Evolutionary conservation across 75 land plant genomes (phyloP), one percentile per base, ranked within the genome.

Genomic region (Cunninghamia lanceolata): DNA sequence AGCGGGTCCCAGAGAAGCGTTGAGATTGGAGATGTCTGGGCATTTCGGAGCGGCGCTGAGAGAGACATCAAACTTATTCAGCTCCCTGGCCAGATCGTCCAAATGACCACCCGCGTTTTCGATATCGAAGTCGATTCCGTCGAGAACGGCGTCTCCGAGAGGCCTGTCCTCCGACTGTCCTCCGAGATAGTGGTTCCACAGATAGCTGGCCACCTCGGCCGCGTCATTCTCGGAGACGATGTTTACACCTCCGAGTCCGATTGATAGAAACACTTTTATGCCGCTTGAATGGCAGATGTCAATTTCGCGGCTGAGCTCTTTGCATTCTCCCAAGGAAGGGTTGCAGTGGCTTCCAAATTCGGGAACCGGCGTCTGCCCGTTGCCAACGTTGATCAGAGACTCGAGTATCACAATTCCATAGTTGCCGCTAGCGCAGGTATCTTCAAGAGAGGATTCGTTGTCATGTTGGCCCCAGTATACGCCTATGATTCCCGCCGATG

Each of bases 111-210:
- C 74, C 11, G 1, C 85, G 74, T 45, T 7, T 0, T 11, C 91
- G 80, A 92, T 89, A 82, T 86, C 87, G 43, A 88, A 83, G 87
- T 84, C 9, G 84, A 43, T 43, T 3, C 46, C 46, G 46, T 43
- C 46, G 0, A 43, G 46, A 43, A 7, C 8, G 7, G 46, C 87
- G 34, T 34, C 38, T n/a, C 89, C 89, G 0, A 88, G 78, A 50
- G 89, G 89, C 39, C 89, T 3, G 59, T 43, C 2, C 16, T 54
- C 50, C 34, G 82, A 84, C 0, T 10, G 3, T 0, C 89, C 89
- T n/a, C 87, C 87, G 35, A 85, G 54, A 83, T 4, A 88, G 63
- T 85, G 68, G 54, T 88, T 82, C 89, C 87, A 88, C 82, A 85
- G 38, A 74, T 88, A 85, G 66, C 0, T 59, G 19, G 89, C 89